phyloP scores from a whole-genome alignment of 148 eudicot genomes.

The Cornus controversa region DNA sequence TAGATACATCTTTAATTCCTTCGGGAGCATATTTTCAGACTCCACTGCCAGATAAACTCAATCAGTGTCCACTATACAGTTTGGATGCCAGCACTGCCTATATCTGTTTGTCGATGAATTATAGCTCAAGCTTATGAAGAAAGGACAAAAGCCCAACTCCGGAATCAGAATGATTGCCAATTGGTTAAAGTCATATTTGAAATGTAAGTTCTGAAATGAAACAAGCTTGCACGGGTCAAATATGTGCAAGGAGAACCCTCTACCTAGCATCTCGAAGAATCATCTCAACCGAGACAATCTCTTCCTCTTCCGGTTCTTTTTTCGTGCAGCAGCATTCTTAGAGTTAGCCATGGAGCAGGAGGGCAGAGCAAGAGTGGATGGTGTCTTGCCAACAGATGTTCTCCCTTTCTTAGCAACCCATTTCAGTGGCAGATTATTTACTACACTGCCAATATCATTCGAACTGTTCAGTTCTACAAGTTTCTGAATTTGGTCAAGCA shows the following conservation, averaged over 20 bases:
- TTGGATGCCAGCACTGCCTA: background rate
- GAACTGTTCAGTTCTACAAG: conserved; percentile 59
- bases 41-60: background rate
- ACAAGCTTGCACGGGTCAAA: background rate
- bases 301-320: conserved; percentile 48
- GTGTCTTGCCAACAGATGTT: conserved; percentile 40
- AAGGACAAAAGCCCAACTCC: background rate
- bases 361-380: conserved; percentile 18
- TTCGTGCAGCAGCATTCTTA: conserved; percentile 19
- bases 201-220: background rate
- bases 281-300: conserved; percentile 42
- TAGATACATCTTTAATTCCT: background rate
- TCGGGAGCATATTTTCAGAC: background rate
- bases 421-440: conserved; percentile 56
- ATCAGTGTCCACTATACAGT: background rate
- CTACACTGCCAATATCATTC: conserved; percentile 47
- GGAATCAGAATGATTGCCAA: background rate
- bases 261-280: background rate
- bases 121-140: background rate
- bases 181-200: background rate
- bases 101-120: background rate
- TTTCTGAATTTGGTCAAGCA: conserved; percentile 63
- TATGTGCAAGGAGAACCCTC: background rate
- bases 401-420: conserved; percentile 67
- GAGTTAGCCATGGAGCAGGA: conserved; percentile 22